phyloP scores from a whole-genome alignment of 1,139 yeast genomes.

The Arxiozyma telluris region DNA sequence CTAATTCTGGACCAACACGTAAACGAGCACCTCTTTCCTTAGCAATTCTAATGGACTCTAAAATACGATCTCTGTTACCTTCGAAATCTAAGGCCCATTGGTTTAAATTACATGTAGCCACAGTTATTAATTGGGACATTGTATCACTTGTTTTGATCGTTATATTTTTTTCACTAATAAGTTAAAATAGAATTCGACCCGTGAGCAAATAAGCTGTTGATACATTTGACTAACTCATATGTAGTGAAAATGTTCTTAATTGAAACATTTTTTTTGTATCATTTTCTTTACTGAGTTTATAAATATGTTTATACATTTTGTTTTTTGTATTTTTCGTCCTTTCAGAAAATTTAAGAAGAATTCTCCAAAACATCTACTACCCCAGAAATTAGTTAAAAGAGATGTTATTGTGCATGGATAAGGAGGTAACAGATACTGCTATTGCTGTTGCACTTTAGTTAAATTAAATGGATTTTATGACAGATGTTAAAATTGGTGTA shows the following conservation, averaged over 20 bases:
- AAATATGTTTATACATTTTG: background rate
- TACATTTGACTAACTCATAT: background rate
- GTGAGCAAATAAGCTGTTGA: background rate
- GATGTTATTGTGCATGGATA: background rate
- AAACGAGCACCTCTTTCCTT: conserved; percentile 66
- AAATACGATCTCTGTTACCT: conserved; percentile 86
- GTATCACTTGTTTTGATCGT: background rate
- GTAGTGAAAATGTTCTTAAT: background rate
- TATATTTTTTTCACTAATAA: background rate
- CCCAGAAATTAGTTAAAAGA: background rate
- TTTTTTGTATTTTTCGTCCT: background rate
- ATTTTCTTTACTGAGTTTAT: too few relatives aligned
- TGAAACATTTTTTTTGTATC: too few relatives aligned
- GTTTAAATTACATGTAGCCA: conserved; percentile 65
- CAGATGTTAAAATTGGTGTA: background rate
- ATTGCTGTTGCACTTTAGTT: background rate
- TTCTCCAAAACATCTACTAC: too few relatives aligned
- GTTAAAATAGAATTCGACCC: too few relatives aligned
- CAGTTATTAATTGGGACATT: conserved; percentile 48
- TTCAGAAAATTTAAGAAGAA: background rate
- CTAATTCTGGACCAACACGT: conserved; percentile 95
- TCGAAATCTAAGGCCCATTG: conserved; percentile 99
- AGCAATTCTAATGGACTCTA: conserved; percentile 71
- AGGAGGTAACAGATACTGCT: background rate
- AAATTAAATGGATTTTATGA: too few relatives aligned